phyloP scores from a whole-genome alignment of 148 eudicot species.

The Persicaria tinctoria region DNA sequence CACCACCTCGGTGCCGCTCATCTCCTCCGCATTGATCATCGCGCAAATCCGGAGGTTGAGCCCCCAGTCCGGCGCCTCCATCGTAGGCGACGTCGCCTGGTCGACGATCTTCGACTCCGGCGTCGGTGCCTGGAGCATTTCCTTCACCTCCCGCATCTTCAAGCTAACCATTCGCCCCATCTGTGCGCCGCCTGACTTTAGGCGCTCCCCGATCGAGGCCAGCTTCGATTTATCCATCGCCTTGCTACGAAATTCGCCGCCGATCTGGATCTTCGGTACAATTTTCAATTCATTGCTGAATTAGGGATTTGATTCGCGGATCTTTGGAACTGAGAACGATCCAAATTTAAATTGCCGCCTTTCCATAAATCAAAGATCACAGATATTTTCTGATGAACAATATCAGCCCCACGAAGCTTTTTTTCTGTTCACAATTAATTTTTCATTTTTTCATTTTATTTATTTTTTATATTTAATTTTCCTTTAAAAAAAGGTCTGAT shows the following conservation, averaged over 20 bases:
- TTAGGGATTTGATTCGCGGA: not conserved
- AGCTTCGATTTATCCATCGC: slow-evolving; percentile 54
- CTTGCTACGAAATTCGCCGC: not conserved
- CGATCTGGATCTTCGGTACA: not conserved
- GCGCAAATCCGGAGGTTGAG: slow-evolving; percentile 68
- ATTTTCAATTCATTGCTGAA: not conserved
- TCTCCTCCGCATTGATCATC: slow-evolving; percentile 45
- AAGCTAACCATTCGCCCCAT: slow-evolving; percentile 55
- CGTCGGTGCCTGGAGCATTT: slow-evolving; percentile 57
- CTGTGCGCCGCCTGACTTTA: slow-evolving; percentile 56
- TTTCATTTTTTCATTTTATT: not conserved
- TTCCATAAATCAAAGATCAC: not conserved
- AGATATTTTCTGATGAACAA: slow-evolving; percentile 1
- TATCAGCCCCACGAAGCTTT: not conserved
- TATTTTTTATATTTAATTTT: not conserved
- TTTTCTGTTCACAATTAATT: not conserved
- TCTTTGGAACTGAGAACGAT: not conserved
- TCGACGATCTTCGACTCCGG: slow-evolving; percentile 81
- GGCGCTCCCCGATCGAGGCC: slow-evolving; percentile 66
- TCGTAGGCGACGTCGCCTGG: slow-evolving; percentile 51
- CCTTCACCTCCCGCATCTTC: slow-evolving; percentile 49
- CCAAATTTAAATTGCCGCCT: not conserved
- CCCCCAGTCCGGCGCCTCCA: slow-evolving; percentile 82
- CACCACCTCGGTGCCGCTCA: slow-evolving; percentile 61
- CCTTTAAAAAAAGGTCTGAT: not conserved